Conservation (phyloP, 2,329 filamentous ascomycete species). For the Parasarocladium wereldwijsianum region DNA sequence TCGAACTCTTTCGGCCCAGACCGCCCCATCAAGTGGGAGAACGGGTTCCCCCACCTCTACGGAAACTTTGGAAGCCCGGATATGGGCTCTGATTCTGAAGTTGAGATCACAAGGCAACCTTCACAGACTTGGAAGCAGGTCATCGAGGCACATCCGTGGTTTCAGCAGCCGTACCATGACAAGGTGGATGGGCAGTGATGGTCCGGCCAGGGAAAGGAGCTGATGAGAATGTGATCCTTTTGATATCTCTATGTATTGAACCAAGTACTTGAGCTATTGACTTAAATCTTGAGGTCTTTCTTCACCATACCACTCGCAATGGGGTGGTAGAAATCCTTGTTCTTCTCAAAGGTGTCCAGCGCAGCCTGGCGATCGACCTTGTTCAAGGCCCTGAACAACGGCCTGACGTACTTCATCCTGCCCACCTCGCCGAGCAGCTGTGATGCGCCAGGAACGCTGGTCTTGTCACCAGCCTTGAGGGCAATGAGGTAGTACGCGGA, state of each 20-base stretch:
- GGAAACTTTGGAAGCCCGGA: slow-evolving; percentile 41
- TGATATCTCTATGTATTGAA: slow-evolving; percentile 1
- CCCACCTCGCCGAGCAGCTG: slow-evolving; percentile 70
- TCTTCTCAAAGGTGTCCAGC: slow-evolving; percentile 68
- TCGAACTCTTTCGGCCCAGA: slow-evolving; percentile 26
- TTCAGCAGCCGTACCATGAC: no score
- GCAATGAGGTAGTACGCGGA: slow-evolving; percentile 69
- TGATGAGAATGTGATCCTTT: no score
- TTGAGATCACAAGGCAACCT: no score
- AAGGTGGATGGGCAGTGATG: no score
- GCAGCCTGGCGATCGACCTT: slow-evolving; percentile 63
- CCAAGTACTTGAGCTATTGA: no score
- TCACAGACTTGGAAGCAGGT: no score
- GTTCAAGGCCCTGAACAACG: slow-evolving; percentile 64
- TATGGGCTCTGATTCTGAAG: no score
- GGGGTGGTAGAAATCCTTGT: slow-evolving; percentile 88
- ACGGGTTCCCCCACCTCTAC: slow-evolving; percentile 44
- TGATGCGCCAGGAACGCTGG: slow-evolving; percentile 55
- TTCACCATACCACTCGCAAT: slow-evolving; percentile 78
- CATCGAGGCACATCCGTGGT: no score
- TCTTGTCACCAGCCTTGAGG: slow-evolving; percentile 56
- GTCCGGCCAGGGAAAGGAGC: no score
- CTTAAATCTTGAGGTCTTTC: slow-evolving; percentile 53
- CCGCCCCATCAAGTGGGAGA: slow-evolving; percentile 44
- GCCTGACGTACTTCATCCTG: slow-evolving; percentile 93